These are phyloP conservation scores for Thielaviopsis punctulata DNA, from an alignment of 2,329 filamentous ascomycete genomes.

Conservation along the genomic window DNA sequence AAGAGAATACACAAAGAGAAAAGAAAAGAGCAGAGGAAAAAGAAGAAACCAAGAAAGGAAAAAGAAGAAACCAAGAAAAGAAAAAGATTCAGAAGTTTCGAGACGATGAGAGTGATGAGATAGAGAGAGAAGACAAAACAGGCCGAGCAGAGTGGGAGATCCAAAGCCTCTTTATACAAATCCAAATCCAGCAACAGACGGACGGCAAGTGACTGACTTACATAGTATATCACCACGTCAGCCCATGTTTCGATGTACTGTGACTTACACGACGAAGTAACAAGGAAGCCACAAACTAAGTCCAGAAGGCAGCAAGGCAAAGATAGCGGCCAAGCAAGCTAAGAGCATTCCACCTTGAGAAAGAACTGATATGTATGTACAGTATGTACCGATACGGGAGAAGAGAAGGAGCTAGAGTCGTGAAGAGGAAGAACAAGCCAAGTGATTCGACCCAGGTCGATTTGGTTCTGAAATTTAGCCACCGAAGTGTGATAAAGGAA, in stretches of 20 bases:
- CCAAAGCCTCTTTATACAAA: conserved; percentile 2
- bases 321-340: too few relatives aligned
- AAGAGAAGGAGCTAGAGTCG: too few relatives aligned
- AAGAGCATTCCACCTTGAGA: too few relatives aligned
- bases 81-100: neutral
- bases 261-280: neutral
- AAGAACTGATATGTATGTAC: too few relatives aligned
- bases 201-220: neutral
- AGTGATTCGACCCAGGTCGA: neutral
- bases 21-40: neutral
- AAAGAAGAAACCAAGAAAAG: neutral
- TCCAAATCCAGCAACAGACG: neutral
- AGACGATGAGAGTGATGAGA: neutral
- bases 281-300: neutral
- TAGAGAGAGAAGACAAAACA: neutral
- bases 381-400: too few relatives aligned
- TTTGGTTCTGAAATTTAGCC: neutral
- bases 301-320: too few relatives aligned
- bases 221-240: neutral
- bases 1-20: too few relatives aligned
- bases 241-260: neutral
- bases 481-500: neutral
- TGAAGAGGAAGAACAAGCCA: neutral
- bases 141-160: neutral
- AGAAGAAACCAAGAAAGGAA: neutral